Percentiles rank a stretch among this genome's conserved stretches.
Conservation (phyloP, 257 asterid genomes). For the Solanum arcanum region DNA sequence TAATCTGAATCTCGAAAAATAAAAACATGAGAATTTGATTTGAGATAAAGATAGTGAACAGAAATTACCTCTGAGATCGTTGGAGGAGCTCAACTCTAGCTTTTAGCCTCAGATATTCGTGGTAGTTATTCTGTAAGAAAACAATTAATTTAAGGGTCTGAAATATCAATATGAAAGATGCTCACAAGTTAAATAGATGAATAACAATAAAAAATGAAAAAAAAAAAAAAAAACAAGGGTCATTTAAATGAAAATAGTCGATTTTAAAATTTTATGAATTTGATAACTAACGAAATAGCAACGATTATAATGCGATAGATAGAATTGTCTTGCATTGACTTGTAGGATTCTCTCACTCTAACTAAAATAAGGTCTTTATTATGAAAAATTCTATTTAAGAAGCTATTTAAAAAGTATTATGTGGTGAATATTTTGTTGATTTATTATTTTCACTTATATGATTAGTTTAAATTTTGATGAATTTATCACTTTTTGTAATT, state of each 20-base stretch:
- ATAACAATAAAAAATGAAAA: neutral
- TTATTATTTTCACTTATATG: no score
- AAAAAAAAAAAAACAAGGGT: neutral
- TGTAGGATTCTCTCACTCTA: neutral
- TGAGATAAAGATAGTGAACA: neutral
- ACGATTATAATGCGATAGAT: neutral
- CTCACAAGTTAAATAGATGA: neutral
- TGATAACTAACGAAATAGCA: neutral
- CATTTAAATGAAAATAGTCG: no score
- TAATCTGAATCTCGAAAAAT: neutral
- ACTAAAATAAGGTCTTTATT: no score
- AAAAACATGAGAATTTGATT: neutral
- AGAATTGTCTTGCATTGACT: neutral
- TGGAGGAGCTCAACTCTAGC: slow-evolving; percentile 28
- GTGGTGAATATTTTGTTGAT: no score
- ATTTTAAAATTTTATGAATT: no score
- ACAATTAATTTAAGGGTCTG: neutral
- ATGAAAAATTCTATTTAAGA: no score
- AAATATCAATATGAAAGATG: neutral
- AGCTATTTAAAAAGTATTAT: no score
- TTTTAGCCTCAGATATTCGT: slow-evolving; percentile 22
- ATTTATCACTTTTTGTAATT: no score
- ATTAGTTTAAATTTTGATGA: no score
- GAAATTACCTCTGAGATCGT: slow-evolving; percentile 21
- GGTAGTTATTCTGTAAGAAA: slow-evolving; percentile 11